Base-by-base conservation (phyloP, 176 grass and related monocot species). In the Puccinellia tenuiflora region DNA sequence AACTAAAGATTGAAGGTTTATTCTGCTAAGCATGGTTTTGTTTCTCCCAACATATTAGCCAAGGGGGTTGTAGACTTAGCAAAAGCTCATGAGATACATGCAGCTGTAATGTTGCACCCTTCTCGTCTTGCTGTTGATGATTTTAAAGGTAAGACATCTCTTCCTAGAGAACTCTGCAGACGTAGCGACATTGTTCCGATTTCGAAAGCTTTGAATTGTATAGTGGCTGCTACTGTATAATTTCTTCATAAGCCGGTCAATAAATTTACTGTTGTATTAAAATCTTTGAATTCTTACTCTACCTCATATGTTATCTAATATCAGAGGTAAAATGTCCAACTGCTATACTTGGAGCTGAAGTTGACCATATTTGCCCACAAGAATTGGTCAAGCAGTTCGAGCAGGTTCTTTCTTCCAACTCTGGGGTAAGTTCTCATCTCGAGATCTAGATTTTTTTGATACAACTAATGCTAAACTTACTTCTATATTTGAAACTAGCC, bases 31-130 rank as follows among this genome's bases (percentile, higher is more conserved):
- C 17, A 17, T 46, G 50, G 5, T 72, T 11, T 70, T 22, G 5
- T n/a, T 21, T 55, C 11, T 66, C 17, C 46, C 56, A 20, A 80
- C n/a, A 34, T 73, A 30, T 83, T 84, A 96, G 94, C 72, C 15
- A 96, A 93, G 86, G 94, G 92, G 1, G 91, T 91, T 28, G 78
- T 76, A 35, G 86, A 96, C 73, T 86, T 96, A 25, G 84, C 88
- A 34, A 96, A 93, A 86, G 76, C 81, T 87, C 25, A 51, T 77
- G 86, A 91, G 77, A 89, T 93, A 61, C 86, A 96, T 37, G 94
- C 88, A 42, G 88, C 81, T 51, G 91, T 91, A 56, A 45, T 96
- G 72, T 80, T 79, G 45, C 94, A 96, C 68, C 91, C 88, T 22
- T 91, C 86, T 15, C 29, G 83, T 42, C 78, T 93, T 60, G 26